Conservation (phyloP, 208 protist species). For the Herpetomonas tarakana region DNA sequence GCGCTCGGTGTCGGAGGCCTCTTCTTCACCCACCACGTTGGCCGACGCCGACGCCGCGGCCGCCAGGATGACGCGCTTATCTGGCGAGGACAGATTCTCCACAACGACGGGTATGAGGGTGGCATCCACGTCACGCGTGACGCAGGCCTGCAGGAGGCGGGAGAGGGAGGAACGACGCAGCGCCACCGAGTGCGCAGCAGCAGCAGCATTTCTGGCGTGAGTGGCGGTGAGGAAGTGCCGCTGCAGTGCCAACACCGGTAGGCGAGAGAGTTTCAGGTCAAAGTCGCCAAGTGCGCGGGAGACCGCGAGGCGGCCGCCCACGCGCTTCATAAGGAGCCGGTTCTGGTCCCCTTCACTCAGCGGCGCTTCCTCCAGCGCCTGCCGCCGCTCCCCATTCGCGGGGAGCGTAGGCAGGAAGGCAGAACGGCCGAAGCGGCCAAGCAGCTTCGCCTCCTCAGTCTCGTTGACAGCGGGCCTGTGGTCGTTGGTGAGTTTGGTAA, state of each 20-base stretch:
- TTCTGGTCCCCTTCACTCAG: not conserved
- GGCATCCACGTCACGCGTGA: no score
- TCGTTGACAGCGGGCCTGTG: not conserved
- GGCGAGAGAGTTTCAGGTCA: constrained; percentile 31
- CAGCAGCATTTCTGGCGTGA: no score
- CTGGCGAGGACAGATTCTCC: no score
- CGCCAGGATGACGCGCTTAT: no score
- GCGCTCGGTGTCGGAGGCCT: no score
- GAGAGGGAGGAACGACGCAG: no score
- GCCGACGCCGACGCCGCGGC: no score
- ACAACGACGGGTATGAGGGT: no score
- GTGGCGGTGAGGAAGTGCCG: not conserved
- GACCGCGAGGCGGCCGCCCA: constrained; percentile 63
- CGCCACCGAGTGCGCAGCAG: no score
- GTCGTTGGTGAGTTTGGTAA: not conserved
- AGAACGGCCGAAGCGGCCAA: not conserved
- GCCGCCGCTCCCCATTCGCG: no score
- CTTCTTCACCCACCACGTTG: no score
- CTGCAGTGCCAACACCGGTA: not conserved
- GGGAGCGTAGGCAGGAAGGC: not conserved
- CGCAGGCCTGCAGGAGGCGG: no score
- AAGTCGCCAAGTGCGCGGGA: constrained; percentile 75
- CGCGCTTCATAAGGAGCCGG: constrained; percentile 19
- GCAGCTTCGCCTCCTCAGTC: not conserved
- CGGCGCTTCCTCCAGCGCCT: not conserved